Percentiles rank a stretch among this genome's conserved stretches.
These are phyloP conservation scores for Daldinia caldariorum DNA, from an alignment of 495 filamentous ascomycete species.

Conservation along the genomic window DNA sequence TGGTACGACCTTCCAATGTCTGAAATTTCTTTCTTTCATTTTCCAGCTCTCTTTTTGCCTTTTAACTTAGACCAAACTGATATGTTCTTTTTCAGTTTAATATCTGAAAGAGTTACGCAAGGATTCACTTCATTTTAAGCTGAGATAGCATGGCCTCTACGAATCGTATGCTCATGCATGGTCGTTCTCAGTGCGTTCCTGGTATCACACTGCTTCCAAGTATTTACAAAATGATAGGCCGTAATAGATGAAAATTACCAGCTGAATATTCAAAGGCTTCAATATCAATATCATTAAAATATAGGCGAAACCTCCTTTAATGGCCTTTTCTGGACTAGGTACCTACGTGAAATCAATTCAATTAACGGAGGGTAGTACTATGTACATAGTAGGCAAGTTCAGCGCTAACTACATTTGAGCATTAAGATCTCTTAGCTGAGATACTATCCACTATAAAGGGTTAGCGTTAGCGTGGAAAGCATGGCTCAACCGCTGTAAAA, in stretches of 20 bases:
- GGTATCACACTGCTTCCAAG: conserved; percentile 76
- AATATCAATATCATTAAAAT: neutral
- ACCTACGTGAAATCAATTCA: neutral
- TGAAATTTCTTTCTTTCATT: conserved; percentile 40
- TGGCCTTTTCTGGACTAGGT: neutral
- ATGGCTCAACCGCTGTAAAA: conserved; percentile 33
- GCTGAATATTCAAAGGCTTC: neutral
- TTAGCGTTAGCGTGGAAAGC: conserved; percentile 6
- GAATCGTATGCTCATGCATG: conserved; percentile 79
- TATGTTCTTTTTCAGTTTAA: conserved; percentile 99
- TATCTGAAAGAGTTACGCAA: conserved; percentile 62
- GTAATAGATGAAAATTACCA: neutral
- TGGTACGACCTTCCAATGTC: neutral
- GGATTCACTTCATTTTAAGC: conserved; percentile 53
- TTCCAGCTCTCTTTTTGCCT: conserved; percentile 64
- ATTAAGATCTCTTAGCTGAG: neutral
- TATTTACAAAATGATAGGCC: neutral
- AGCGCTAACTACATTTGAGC: neutral
- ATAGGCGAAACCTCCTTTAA: neutral
- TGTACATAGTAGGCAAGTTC: neutral
- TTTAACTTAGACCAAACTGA: conserved; percentile 96
- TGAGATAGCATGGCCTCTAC: conserved; percentile 50
- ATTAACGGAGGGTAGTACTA: neutral
- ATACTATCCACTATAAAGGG: conserved; percentile 5
- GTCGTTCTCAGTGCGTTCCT: conserved; percentile 69